Evolutionary conservation across 202 grass and related monocot genomes (phyloP).

Genomic region (Brachypodium distachyon): DNA sequence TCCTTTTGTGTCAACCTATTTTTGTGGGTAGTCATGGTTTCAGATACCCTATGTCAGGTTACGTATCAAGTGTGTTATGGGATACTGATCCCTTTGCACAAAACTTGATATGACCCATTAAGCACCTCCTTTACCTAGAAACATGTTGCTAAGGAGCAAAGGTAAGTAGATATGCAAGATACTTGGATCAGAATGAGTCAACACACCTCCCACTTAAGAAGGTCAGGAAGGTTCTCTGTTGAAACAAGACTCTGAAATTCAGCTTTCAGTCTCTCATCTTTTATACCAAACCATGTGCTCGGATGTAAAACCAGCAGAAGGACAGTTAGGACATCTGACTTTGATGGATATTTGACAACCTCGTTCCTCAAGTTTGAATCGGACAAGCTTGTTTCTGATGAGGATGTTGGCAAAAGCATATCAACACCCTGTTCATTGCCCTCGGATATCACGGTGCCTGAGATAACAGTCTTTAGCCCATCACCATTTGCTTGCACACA

Average conservation of each 20-base stretch:
- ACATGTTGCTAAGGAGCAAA: background rate
- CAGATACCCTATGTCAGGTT: background rate
- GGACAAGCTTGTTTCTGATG: background rate
- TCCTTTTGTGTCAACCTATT: background rate
- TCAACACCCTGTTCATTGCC: constrained; percentile 57
- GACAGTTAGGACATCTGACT: constrained; percentile 50
- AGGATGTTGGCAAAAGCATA: constrained; percentile 50
- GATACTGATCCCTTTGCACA: constrained; percentile 1
- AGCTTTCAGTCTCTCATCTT: constrained; percentile 38
- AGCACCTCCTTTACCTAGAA: background rate
- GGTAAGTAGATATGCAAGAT: background rate
- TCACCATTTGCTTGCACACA: constrained; percentile 41
- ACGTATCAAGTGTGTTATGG: background rate
- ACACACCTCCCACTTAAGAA: constrained; percentile 66
- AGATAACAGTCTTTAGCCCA: constrained; percentile 37
- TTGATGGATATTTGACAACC: constrained; percentile 44
- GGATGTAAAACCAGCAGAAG: constrained; percentile 66
- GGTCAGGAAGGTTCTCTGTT: constrained; percentile 48
- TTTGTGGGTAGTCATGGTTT: background rate
- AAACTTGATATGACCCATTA: background rate
- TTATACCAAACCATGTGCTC: constrained; percentile 45
- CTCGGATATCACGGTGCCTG: constrained; percentile 44
- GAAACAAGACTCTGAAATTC: constrained; percentile 68
- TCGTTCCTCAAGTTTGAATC: constrained; percentile 12
- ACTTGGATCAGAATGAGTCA: background rate